Evolutionary conservation across 371 early-diverging fungal species (phyloP), one percentile per base, ranked within the genome.

Genomic region (Rhizopus arrhizus): DNA sequence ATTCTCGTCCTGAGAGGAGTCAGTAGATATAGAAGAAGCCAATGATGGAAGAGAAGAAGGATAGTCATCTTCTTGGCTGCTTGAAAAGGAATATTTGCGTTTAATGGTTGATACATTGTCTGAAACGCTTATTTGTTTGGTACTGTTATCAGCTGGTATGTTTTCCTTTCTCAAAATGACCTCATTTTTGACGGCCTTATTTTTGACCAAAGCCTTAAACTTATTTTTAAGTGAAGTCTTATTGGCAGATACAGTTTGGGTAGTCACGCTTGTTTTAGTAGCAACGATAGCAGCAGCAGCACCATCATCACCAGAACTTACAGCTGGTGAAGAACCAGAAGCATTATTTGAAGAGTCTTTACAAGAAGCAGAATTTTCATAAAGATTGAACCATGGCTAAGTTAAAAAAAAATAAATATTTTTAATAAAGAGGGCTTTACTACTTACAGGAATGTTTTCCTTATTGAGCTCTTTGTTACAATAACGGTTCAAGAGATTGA

Each of bases 401-500:
- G 6, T 13, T 6, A 43, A 43, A 43, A 43, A 43, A 43, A n/a
- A 43, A 43, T n/a, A 43, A 43, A 22, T 22, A 22, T 22, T 22
- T 22, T 22, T 22, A 22, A 22, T 22, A n/a, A 43, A 11, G n/a
- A 43, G n/a, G 15, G 12, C 13, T n/a, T 15, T n/a, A 43, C n/a
- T 43, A 15, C 48, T 48, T 48, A 48, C 48, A 28, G 48, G 48
- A 9, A 48, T 48, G 29, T 48, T 48, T 12, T 48, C 48, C 31
- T 48, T 48, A 15, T 48, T 48, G 2, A 13, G 13, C 13, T 22
- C 22, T 12, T 48, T 48, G 6, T 38, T 13, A 38, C 13, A 38
- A 38, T 11, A 38, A 11, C 8, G 13, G 6, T 5, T 38, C 40
- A 13, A 8, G 13, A 38, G 5, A 8, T 38, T 13, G 13, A 2